Evolutionary conservation across 2,329 filamentous ascomycete species (phyloP).

Genomic region (Fonsecaea nubica): DNA sequence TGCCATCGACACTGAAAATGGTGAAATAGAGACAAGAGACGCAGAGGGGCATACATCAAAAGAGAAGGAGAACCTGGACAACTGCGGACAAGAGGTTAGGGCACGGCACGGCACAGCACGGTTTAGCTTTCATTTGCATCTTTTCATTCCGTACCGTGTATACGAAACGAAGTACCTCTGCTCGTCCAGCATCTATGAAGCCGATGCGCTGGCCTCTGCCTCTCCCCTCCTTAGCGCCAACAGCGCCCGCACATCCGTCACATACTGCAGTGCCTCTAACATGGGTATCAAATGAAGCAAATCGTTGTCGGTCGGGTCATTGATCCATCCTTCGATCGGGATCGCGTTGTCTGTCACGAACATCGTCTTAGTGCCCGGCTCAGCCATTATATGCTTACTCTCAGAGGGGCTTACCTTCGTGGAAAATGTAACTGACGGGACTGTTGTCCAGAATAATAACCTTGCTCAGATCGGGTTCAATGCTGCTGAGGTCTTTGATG

Average conservation of each 20-base stretch:
- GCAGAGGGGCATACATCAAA: not conserved
- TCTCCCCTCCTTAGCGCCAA: constrained; percentile 89
- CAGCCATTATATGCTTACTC: constrained; percentile 28
- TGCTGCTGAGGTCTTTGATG: constrained; percentile 95
- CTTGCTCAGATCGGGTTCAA: constrained; percentile 95
- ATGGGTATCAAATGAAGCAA: constrained; percentile 90
- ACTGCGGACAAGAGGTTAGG: not conserved
- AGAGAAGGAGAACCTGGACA: not conserved
- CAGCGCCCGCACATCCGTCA: constrained; percentile 90
- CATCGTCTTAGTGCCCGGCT: constrained; percentile 18
- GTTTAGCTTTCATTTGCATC: not conserved
- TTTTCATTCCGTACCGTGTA: not conserved
- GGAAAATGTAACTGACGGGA: constrained; percentile 97
- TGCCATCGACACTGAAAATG: not conserved
- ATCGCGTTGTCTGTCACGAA: constrained; percentile 86
- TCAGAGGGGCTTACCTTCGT: constrained; percentile 73
- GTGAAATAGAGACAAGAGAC: not conserved
- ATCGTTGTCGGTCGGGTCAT: constrained; percentile 95
- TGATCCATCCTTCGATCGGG: constrained; percentile 99
- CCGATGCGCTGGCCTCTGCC: constrained; percentile 42
- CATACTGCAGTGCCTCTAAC: constrained; percentile 93
- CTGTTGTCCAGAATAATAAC: constrained; percentile 99
- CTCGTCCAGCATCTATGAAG: constrained; percentile 19
- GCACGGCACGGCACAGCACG: not conserved
- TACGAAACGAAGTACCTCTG: not conserved